These are phyloP conservation scores for Prunus yedoensis DNA, from an alignment of 331 rosid species.

Conservation along the genomic window DNA sequence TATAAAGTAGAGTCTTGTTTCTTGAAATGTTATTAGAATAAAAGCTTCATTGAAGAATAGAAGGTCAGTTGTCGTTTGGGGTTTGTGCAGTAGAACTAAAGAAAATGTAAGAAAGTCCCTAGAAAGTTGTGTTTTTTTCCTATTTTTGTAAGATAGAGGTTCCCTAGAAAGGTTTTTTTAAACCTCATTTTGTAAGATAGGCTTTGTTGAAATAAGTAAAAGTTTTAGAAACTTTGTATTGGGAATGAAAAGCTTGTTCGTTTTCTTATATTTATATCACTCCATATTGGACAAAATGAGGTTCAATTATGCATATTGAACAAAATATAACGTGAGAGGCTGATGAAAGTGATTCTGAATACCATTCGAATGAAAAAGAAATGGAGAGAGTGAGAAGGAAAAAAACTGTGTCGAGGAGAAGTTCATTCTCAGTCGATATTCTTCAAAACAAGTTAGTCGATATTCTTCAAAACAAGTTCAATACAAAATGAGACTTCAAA, in stretches of 20 bases:
- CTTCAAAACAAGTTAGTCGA: too few species aligned
- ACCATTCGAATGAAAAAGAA: neutral
- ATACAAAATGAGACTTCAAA: too few species aligned
- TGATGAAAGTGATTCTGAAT: too few species aligned
- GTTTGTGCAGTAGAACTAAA: conserved; percentile 17
- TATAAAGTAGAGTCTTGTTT: neutral
- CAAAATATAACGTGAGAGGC: too few species aligned
- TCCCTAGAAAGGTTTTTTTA: neutral
- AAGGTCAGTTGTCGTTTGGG: conserved; percentile 15
- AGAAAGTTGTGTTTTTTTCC: neutral
- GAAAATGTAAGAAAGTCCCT: neutral
- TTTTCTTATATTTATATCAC: too few species aligned
- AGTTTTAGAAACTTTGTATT: neutral
- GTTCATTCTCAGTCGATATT: too few species aligned
- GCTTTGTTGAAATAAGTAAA: conserved; percentile 6
- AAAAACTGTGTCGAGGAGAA: too few species aligned
- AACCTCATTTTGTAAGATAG: neutral
- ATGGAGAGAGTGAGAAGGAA: too few species aligned
- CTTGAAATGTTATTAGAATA: conserved; percentile 1
- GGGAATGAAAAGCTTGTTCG: too few species aligned
- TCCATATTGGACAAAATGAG: too few species aligned
- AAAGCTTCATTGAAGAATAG: conserved; percentile 2
- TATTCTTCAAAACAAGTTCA: too few species aligned
- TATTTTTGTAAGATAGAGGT: neutral
- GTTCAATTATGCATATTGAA: too few species aligned